Evolutionary conservation across 2,329 filamentous ascomycete genomes (phyloP), one percentile per base, ranked within the genome.

Genomic region (Tolypocladium pustulatum): DNA sequence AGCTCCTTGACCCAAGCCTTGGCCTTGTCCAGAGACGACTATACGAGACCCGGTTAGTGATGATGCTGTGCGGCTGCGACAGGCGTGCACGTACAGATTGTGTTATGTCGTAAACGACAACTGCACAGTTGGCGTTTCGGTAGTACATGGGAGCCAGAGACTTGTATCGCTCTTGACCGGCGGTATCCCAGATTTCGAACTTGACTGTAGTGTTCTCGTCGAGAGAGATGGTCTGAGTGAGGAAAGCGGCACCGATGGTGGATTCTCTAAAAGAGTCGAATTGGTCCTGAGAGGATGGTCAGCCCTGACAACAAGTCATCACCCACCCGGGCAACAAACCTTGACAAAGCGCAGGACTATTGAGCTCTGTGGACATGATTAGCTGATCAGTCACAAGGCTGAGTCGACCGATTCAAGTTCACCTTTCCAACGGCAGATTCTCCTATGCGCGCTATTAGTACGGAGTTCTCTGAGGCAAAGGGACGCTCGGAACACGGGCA

Each of bases 361-460:
- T 65, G 94, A 99, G 78, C 92, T 97, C 93, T 96, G 68, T 43
- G 59, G 65, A 34, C 5, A 32, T 4, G 3, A 34, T 56, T 36
- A 54, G 59, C 55, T n/a, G 43, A 32, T 32, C 20, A 2, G 12
- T 46, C 20, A n/a, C 9, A 12, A 8, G 41, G n/a, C 30, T 30
- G 22, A 36, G 20, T 37, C 38, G 10, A 22, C 2, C 1, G n/a
- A 25, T 36, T 38, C 6, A 15, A 17, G 8, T 71, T 66, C 76
- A 95, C 91, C 90, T 99, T 99, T 87, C 94, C 94, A 60, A 99
- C 94, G 60, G 94, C 94, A 67, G 94, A 99, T 81, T 99, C 94
- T 74, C 94, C 93, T 97, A 72, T 58, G 59, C 55, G 38, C 51
- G 55, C 20, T 15, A 30, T 53, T 20, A 52, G 46, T 38, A 38